Percentiles rank a stretch among this genome's conserved stretches.
These are phyloP conservation scores for Lolium rigidum DNA, from an alignment of 176 grass and related monocot genomes.

Conservation along the genomic window DNA sequence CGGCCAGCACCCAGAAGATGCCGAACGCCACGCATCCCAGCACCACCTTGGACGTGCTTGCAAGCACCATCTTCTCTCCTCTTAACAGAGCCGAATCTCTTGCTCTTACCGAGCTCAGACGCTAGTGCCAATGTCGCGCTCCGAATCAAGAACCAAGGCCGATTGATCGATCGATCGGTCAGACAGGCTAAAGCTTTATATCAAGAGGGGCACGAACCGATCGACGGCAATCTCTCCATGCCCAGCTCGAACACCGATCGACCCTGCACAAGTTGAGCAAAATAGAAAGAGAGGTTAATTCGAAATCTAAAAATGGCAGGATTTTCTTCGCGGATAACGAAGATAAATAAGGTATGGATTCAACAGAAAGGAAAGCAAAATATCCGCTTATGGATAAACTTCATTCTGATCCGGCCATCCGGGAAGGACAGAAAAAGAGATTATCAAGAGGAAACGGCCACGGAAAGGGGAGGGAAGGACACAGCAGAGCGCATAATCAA, in stretches of 20 bases:
- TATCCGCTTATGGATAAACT: background rate
- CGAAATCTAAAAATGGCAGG: background rate
- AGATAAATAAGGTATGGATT: no score
- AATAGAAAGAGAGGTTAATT: conserved; percentile 25
- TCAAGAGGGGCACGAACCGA: background rate
- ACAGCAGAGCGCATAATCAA: conserved; percentile 32
- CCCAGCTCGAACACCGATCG: background rate
- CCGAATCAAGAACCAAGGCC: no score
- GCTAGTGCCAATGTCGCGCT: no score
- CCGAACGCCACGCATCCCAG: conserved; percentile 77
- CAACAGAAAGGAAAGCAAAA: background rate
- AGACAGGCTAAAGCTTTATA: conserved; percentile 20
- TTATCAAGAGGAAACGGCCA: conserved; percentile 27
- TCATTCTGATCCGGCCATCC: background rate
- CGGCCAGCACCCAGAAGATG: conserved; percentile 88
- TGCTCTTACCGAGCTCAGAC: no score
- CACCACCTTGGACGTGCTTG: conserved; percentile 68
- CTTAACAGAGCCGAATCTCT: background rate
- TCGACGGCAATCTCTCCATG: background rate
- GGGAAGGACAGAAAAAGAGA: conserved; percentile 22
- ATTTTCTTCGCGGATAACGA: no score
- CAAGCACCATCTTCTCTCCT: conserved; percentile 50
- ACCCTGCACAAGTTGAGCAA: conserved; percentile 42
- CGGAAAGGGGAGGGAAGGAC: conserved; percentile 20
- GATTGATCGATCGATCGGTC: background rate